phyloP scores from a whole-genome alignment of 2,329 filamentous ascomycete genomes.

The Aspergillus quadrilineatus region DNA sequence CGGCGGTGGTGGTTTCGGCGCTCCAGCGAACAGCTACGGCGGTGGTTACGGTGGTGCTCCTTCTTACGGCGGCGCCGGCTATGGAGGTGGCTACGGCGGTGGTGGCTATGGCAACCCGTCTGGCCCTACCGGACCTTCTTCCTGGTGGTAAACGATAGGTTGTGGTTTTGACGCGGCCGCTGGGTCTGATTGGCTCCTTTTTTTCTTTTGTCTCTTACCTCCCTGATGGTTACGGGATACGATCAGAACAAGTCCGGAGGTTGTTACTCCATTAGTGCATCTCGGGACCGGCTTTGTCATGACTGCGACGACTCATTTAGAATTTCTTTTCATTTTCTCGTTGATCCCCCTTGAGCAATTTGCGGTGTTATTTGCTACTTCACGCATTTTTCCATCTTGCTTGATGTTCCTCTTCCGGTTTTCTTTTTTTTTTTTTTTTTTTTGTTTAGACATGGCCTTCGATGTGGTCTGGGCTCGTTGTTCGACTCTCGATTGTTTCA shows the following conservation, averaged over 20 bases:
- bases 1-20: conserved; percentile 36
- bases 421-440: conserved; percentile 31
- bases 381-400: conserved; percentile 27
- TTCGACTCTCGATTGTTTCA: conserved; percentile 29
- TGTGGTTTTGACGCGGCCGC: conserved; percentile 43
- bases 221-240: conserved; percentile 34
- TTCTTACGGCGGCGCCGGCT: conserved; percentile 26
- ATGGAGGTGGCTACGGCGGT: conserved; percentile 38
- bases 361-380: conserved; percentile 25
- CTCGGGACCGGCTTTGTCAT: conserved; percentile 46
- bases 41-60: conserved; percentile 29
- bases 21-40: conserved; percentile 29
- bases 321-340: conserved; percentile 24
- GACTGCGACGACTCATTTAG: conserved; percentile 45
- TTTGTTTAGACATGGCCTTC: conserved; percentile 38
- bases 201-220: conserved; percentile 30
- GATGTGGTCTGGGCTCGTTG: conserved; percentile 39
- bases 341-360: conserved; percentile 25
- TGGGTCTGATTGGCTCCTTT: conserved; percentile 39
- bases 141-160: conserved; percentile 51
- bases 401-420: conserved; percentile 28
- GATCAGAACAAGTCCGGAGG: conserved; percentile 41
- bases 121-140: conserved; percentile 50
- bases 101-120: conserved; percentile 39
- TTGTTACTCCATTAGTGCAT: conserved; percentile 26